Conservation (phyloP, 768 basidiomycete genomes). For the Agaricus blazei region DNA sequence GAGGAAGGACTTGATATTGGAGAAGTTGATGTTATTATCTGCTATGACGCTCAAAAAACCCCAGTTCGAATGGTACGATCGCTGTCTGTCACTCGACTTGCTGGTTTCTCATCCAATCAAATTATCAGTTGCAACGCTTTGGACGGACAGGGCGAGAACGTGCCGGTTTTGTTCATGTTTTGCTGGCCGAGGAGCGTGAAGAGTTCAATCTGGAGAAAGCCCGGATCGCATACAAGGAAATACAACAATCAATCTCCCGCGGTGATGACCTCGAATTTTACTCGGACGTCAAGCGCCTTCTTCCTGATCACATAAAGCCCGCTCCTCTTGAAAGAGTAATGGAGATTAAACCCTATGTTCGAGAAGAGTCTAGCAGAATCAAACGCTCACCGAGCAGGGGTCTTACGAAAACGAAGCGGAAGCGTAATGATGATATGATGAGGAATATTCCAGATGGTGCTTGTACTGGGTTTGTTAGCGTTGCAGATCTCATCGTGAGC, state of each 20-base stretch:
- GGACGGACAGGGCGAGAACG: conserved; percentile 94
- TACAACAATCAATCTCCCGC: conserved; percentile 82
- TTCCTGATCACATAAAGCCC: conserved; percentile 76
- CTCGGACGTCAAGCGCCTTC: conserved; percentile 81
- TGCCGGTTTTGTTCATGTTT: conserved; percentile 82
- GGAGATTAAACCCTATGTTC: conserved; percentile 72
- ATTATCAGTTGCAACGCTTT: conserved; percentile 81
- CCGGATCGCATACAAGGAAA: conserved; percentile 77
- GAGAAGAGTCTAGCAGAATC: conserved; percentile 38
- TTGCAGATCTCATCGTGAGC: conserved; percentile 56
- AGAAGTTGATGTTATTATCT: conserved; percentile 92
- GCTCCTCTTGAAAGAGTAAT: conserved; percentile 75
- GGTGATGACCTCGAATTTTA: conserved; percentile 89
- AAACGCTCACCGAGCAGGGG: conserved; percentile 10
- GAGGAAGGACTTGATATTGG: conserved; percentile 99
- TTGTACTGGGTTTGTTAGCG: conserved; percentile 65
- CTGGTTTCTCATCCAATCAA: conserved; percentile 5
- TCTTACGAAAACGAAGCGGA: conserved; percentile 48
- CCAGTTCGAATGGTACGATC: conserved; percentile 87
- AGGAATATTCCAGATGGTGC: conserved; percentile 77
- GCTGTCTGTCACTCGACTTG: conserved; percentile 14
- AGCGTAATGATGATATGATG: conserved; percentile 59
- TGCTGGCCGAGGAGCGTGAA: conserved; percentile 88
- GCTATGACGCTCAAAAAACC: conserved; percentile 95
- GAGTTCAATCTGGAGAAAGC: conserved; percentile 89